phyloP scores from a whole-genome alignment of 2,329 filamentous ascomycete genomes.

The Colletotrichum gloeosporioides region DNA sequence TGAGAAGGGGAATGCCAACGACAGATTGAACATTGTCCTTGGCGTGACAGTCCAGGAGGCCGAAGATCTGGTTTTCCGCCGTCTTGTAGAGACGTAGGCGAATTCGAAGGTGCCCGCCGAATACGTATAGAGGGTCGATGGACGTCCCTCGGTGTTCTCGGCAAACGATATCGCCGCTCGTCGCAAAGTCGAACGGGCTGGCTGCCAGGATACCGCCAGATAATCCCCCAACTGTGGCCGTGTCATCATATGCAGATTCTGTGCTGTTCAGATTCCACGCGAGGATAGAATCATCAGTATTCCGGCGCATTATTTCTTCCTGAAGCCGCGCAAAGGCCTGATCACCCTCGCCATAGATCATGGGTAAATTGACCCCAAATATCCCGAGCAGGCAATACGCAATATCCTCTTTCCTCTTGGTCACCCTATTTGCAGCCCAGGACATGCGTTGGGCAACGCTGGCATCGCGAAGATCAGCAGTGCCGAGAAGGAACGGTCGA shows the following conservation, averaged over 20 bases:
- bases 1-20: background rate
- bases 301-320: too few species aligned
- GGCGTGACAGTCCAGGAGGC: background rate
- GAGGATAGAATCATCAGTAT: too few species aligned
- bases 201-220: background rate
- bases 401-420: background rate
- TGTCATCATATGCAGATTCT: too few species aligned
- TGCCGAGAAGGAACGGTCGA: too few species aligned
- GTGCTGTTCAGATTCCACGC: background rate
- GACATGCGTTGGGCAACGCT: background rate
- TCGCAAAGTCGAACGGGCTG: background rate
- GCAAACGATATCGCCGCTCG: background rate
- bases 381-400: background rate
- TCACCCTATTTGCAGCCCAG: background rate
- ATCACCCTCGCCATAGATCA: background rate
- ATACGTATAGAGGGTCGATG: too few species aligned
- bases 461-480: background rate
- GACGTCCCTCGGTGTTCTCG: background rate
- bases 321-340: background rate
- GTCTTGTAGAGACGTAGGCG: background rate
- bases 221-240: too few species aligned
- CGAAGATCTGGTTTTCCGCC: background rate
- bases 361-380: background rate
- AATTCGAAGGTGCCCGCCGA: background rate
- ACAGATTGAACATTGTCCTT: background rate